These are phyloP conservation scores for Bruguiera gymnorhiza DNA, from an alignment of 345 rosid genomes.

Conservation along the genomic window DNA sequence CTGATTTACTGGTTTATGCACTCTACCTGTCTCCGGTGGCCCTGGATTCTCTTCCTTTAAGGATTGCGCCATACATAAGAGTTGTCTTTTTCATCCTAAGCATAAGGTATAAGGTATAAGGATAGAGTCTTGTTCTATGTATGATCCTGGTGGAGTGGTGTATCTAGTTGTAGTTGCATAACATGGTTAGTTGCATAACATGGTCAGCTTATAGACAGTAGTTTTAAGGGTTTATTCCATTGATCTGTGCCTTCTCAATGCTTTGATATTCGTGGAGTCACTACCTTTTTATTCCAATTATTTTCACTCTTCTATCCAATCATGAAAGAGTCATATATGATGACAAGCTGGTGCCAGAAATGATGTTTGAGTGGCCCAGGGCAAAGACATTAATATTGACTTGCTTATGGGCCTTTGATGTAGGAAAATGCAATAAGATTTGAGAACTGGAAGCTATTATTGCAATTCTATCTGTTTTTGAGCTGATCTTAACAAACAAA, in stretches of 20 bases:
- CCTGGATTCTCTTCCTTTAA: slow-evolving; percentile 62
- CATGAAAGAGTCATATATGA: neutral
- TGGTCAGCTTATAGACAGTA: neutral
- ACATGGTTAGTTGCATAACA: neutral
- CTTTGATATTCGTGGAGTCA: neutral
- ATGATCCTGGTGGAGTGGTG: no score
- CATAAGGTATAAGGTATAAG: slow-evolving; percentile 61
- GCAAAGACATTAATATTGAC: neutral
- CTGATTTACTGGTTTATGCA: slow-evolving; percentile 68
- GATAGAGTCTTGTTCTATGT: neutral
- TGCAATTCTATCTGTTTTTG: neutral
- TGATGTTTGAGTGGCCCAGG: neutral
- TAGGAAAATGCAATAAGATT: neutral
- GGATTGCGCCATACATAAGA: slow-evolving; percentile 86
- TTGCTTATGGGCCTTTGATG: neutral
- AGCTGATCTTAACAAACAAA: slow-evolving; percentile 2
- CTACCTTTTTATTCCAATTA: neutral
- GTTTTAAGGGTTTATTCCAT: neutral
- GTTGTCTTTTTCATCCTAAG: slow-evolving; percentile 70
- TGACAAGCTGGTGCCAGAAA: neutral
- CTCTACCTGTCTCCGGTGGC: slow-evolving; percentile 74
- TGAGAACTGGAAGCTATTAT: neutral
- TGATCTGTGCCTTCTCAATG: neutral
- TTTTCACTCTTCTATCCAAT: neutral
- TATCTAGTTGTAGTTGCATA: neutral